phyloP scores from a whole-genome alignment of 306 rosid genomes.

The Arachis hypogaea region DNA sequence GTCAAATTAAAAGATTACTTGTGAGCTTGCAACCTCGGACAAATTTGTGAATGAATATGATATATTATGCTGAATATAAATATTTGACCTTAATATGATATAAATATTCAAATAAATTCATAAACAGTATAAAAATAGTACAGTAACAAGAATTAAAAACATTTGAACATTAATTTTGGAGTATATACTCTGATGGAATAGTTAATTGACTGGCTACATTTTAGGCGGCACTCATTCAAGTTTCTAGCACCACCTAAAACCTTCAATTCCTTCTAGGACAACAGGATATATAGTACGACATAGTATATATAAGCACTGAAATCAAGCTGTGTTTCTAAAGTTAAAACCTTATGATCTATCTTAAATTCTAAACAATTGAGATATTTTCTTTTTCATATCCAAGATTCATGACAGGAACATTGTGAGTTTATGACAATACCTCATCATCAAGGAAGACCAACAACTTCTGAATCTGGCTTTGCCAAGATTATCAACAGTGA shows the following conservation, averaged over 20 bases:
- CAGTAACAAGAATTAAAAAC: no score
- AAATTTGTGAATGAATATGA: not conserved
- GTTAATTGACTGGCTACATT: no score
- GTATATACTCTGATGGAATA: no score
- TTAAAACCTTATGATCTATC: not conserved
- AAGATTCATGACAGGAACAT: conserved; percentile 7
- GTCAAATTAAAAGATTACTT: conserved; percentile 9
- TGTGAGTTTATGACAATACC: conserved; percentile 49
- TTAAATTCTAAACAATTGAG: conserved; percentile 25
- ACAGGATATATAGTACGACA: no score
- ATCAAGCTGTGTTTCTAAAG: not conserved
- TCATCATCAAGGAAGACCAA: conserved; percentile 74
- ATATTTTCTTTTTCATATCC: conserved; percentile 11
- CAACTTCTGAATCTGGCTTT: conserved; percentile 62
- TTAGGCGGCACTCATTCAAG: no score
- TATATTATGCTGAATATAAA: not conserved
- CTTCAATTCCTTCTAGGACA: no score
- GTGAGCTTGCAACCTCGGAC: conserved; percentile 10
- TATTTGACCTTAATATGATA: not conserved
- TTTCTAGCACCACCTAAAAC: no score
- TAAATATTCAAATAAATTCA: no score
- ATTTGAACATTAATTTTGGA: no score
- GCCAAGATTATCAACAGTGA: conserved; percentile 54
- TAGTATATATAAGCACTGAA: not conserved
- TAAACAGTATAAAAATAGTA: no score